Percentiles rank a stretch among this genome's conserved stretches.
Evolutionary conservation across 352 stramenopile genomes (phyloP).

Genomic region (Phytophthora ramorum): DNA sequence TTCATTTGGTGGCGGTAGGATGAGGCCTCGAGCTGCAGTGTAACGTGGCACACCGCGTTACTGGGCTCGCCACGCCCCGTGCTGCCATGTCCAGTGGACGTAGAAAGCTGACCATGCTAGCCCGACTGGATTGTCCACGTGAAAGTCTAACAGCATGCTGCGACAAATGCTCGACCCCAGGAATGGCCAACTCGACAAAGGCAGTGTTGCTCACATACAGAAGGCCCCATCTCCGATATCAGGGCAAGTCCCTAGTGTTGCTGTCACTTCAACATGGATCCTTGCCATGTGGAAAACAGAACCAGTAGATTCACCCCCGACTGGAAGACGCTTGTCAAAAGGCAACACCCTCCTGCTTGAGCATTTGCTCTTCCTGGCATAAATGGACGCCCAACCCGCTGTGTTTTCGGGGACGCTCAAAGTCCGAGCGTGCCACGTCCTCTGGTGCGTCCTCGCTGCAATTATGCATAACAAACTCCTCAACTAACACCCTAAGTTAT

Average conservation of each 20-base stretch:
- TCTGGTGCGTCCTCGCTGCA: conserved; percentile 32
- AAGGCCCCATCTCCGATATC: conserved; percentile 21
- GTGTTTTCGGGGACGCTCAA: conserved; percentile 42
- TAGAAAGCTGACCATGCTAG: neutral
- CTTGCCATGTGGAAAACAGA: conserved; percentile 26
- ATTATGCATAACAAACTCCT: neutral
- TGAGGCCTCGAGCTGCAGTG: conserved; percentile 5
- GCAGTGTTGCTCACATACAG: neutral
- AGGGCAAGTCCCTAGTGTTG: conserved; percentile 19
- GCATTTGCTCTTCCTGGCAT: conserved; percentile 3
- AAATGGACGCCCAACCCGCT: conserved; percentile 33
- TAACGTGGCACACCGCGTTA: conserved; percentile 11
- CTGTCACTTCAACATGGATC: conserved; percentile 23
- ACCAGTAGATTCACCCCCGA: conserved; percentile 16
- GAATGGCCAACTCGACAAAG: conserved; percentile 11
- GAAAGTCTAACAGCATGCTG: neutral
- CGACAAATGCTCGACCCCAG: conserved; percentile 6
- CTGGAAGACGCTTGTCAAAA: conserved; percentile 7
- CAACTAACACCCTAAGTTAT: conserved; percentile 14
- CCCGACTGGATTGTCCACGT: neutral
- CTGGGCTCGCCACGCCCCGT: neutral
- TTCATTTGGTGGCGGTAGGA: neutral
- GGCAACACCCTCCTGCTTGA: conserved; percentile 8
- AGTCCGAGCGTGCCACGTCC: conserved; percentile 27
- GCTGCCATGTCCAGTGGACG: conserved; percentile 4